Evolutionary conservation across 2,329 filamentous ascomycete species (phyloP), one percentile per base, ranked within the genome.

Genomic region (Moelleriella libera): DNA sequence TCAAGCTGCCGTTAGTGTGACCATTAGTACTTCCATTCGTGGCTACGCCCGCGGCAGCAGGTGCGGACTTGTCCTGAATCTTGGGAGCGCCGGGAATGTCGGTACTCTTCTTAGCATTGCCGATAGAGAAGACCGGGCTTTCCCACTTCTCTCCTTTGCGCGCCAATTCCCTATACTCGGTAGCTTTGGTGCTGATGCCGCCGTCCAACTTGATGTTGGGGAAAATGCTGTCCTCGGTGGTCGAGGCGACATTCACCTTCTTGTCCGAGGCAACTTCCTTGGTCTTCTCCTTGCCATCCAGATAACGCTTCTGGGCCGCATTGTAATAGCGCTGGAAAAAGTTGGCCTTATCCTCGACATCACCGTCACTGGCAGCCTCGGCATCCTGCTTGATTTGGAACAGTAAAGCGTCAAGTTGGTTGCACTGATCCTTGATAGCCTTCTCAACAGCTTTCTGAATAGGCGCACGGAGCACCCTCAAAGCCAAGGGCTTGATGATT

Each of bases 71-170:
- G 50, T 68, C 67, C 49, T 67, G 63, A 10, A 80, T 66, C 48
- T 66, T 61, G 29, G 75, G 75, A 2, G 73, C 68, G n/a, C 59
- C 61, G 2, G 89, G 88, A 42, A 96, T 74, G 58, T 84, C 77
- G 29, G 68, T 74, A 41, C 85, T 88, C 66, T 83, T 81, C 48
- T 76, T 71, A 9, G 89, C 88, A 42, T 69, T 76, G 44, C 92
- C 90, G 56, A 97, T 83, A 50, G 80, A 83, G 71, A 98, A 98
- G 58, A 98, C 80, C 8, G 90, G 88, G 51, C 85, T 94, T 72
- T 95, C 84, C 92, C 92, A 98, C 64, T 81, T 83, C 48, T 95
- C 85, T 46, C 92, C 92, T 78, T 92, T 88, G 55, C 72, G 73
- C 7, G 90, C 87, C 49, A 95, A 75, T 28, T 96, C 80, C 69